Evolutionary conservation across 108 stramenopile species (phyloP), one percentile per base, ranked within the genome.

Genomic region (Skeletonema potamos): DNA sequence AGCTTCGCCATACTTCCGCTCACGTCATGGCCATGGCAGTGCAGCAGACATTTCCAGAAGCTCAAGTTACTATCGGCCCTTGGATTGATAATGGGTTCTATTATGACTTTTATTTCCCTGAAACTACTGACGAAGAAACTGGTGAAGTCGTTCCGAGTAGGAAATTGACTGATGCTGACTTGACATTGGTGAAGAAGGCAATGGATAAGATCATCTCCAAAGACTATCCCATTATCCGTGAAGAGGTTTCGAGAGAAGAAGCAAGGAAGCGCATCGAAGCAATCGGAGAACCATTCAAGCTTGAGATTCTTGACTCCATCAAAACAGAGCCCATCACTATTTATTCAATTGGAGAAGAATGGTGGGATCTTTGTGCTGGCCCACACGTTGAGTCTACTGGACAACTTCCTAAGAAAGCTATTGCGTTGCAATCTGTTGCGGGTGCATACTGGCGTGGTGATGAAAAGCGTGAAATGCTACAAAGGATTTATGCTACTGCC

Each of bases 21-120:
- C 98, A 99, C 80, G 97, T 99, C 41, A 97, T 99, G 98, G 98
- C 98, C 64, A 96, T 97, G 96, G 98, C 98, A 6, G 98, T 99
- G 37, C 97, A 99, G 78, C 72, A 83, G 58, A 80, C 93, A 13
- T 97, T 89, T 70, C 96, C 94, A 27, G 91, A 90, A 62, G 95
- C 94, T 11, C 96, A 98, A 79, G 96, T 97, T 22, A 97, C 98
- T 43, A 97, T 98, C 71, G 98, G 98, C 11, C 98, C 98, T 1
- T 98, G 98, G 98, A 98, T 98, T 54, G 96, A 97, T 60, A 96
- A 94, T 73, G 98, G 98, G 20, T 98, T 97, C 70, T 98, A 97
- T 70, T 98, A 98, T 74, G 98, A 98, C 68, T 98, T 98, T 66
- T 97, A 78, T 74, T 92, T 95, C 36, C 91, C 91, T 11, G 85